Evolutionary conservation across 768 basidiomycete genomes (phyloP).

Genomic region (Phallus indusiatus): DNA sequence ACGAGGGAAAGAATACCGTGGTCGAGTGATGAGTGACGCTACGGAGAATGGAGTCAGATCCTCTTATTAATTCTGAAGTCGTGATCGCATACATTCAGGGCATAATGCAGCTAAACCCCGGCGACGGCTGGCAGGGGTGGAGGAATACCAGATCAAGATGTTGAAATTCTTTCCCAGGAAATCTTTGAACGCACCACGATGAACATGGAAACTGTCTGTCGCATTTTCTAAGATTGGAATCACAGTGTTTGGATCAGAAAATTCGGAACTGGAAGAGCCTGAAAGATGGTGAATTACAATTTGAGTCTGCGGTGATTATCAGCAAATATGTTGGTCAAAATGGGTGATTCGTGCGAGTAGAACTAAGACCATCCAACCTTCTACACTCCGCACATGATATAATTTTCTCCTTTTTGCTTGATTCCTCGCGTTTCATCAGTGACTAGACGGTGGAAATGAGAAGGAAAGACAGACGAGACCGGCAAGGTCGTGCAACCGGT

Average conservation of each 20-base stretch:
- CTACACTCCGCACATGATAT: constrained; percentile 3
- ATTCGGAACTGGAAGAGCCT: background rate
- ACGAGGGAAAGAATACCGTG: background rate
- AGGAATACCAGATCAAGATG: background rate
- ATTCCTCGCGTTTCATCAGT: background rate
- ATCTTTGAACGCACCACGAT: background rate
- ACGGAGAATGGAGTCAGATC: background rate
- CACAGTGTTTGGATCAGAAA: background rate
- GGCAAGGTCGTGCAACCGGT: background rate
- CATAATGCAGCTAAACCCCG: constrained; percentile 1
- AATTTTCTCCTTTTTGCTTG: background rate
- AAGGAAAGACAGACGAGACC: background rate
- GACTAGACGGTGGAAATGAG: background rate
- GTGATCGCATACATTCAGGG: background rate
- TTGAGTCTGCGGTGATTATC: background rate
- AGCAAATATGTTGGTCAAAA: background rate
- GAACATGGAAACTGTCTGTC: constrained; percentile 5
- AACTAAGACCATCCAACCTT: background rate
- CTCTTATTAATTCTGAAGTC: background rate
- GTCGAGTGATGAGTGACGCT: constrained; percentile 1
- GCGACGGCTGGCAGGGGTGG: background rate
- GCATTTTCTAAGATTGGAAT: background rate
- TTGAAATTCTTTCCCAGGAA: background rate
- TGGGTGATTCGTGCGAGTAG: background rate
- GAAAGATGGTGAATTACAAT: background rate